Percentiles rank a stretch among this genome's conserved stretches.
Evolutionary conservation across 805 yeast genomes (phyloP).

Genomic region (Ogataea glucozyma): DNA sequence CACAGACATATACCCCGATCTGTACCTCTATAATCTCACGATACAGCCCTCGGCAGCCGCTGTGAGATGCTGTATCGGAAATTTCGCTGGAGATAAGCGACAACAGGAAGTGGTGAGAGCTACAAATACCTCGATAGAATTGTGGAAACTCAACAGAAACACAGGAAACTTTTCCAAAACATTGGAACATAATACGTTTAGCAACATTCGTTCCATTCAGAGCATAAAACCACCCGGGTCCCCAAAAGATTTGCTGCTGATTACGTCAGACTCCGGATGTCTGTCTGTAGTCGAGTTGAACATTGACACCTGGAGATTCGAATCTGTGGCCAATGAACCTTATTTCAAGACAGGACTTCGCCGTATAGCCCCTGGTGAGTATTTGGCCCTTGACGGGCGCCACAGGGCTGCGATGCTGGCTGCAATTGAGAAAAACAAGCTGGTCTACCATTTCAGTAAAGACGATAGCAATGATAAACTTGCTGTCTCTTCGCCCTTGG

Average conservation of each 20-base stretch:
- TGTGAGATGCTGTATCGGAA: conserved; percentile 61
- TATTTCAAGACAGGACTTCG: conserved; percentile 74
- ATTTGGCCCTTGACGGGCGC: conserved; percentile 66
- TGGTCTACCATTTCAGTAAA: conserved; percentile 66
- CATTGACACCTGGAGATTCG: conserved; percentile 36
- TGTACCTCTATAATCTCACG: conserved; percentile 69
- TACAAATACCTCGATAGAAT: conserved; percentile 53
- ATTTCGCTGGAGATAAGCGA: conserved; percentile 55
- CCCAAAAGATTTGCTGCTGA: conserved; percentile 55
- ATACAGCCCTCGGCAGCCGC: conserved; percentile 60
- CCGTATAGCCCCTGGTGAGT: conserved; percentile 73
- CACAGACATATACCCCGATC: conserved; percentile 32
- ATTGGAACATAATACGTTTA: conserved; percentile 51
- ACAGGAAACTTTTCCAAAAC: conserved; percentile 55
- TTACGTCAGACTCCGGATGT: conserved; percentile 82
- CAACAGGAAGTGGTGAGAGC: conserved; percentile 65
- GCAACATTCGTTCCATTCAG: conserved; percentile 54
- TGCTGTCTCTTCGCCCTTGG: conserved; percentile 71
- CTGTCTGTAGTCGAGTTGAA: conserved; percentile 46
- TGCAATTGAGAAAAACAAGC: conserved; percentile 72
- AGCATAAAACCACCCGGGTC: conserved; percentile 56
- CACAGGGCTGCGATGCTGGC: conserved; percentile 69
- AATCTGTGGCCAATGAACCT: conserved; percentile 57
- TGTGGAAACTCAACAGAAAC: conserved; percentile 52
- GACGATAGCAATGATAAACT: conserved; percentile 46